Conservation (phyloP, 176 grass and related monocot species). For the Dactylis glomerata region DNA sequence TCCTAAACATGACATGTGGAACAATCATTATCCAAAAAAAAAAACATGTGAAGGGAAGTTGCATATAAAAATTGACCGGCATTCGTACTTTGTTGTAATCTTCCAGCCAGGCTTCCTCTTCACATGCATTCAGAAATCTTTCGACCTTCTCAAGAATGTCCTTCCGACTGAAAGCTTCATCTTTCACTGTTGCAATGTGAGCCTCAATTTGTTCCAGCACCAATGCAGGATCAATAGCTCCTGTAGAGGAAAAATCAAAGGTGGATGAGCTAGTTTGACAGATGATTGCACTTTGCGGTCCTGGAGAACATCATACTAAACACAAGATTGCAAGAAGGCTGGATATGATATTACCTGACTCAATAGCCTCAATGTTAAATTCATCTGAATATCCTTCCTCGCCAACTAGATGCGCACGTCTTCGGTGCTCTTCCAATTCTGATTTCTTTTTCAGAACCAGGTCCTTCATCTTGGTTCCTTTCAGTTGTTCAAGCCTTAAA, state of each 20-base stretch:
- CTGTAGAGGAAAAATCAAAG: slow-evolving; percentile 32
- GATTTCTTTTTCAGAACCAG: slow-evolving; percentile 84
- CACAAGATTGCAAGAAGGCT: not conserved
- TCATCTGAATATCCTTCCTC: slow-evolving; percentile 61
- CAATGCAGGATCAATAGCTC: slow-evolving; percentile 69
- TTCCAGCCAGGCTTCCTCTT: slow-evolving; percentile 94
- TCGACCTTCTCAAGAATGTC: slow-evolving; percentile 95
- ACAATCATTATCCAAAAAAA: slow-evolving; percentile 1
- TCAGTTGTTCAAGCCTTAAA: slow-evolving; percentile 75
- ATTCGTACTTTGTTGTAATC: slow-evolving; percentile 84
- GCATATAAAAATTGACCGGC: slow-evolving; percentile 6
- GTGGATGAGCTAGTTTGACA: not conserved
- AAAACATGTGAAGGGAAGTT: not conserved
- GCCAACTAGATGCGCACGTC: slow-evolving; percentile 52
- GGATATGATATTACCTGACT: slow-evolving; percentile 54
- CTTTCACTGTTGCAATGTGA: slow-evolving; percentile 74
- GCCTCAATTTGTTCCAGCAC: slow-evolving; percentile 82
- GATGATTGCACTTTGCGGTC: not conserved
- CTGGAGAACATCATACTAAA: not conserved
- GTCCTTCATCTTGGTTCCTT: slow-evolving; percentile 86
- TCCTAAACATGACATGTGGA: slow-evolving; percentile 49
- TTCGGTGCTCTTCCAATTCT: slow-evolving; percentile 70
- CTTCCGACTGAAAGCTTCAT: slow-evolving; percentile 87
- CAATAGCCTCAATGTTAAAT: slow-evolving; percentile 72
- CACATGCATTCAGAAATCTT: slow-evolving; percentile 75